phyloP scores from a whole-genome alignment of 345 rosid species.

The Salix viminalis region DNA sequence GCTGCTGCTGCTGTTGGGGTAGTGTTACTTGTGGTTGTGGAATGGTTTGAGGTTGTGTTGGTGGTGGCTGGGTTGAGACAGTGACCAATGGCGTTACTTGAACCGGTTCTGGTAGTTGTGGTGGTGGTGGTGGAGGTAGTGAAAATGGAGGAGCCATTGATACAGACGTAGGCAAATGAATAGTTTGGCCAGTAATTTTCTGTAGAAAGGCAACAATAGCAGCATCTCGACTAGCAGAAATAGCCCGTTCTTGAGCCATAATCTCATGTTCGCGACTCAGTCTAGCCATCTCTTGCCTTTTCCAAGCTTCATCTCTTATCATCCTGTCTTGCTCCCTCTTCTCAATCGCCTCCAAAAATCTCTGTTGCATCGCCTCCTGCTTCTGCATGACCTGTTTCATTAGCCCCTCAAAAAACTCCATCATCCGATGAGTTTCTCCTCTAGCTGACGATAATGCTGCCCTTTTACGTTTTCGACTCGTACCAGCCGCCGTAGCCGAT shows the following conservation, averaged over 20 bases:
- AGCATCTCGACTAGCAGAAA: conserved; percentile 60
- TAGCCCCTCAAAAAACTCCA: conserved; percentile 61
- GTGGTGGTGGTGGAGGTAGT: conserved; percentile 18
- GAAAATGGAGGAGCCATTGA: conserved; percentile 20
- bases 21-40: not conserved
- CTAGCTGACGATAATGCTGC: conserved; percentile 12
- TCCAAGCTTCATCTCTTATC: conserved; percentile 77
- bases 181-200: conserved; percentile 69
- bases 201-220: conserved; percentile 65
- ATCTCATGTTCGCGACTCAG: conserved; percentile 64
- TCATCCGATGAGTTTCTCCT: conserved; percentile 45
- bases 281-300: conserved; percentile 64
- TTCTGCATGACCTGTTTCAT: conserved; percentile 74
- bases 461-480: conserved; percentile 68
- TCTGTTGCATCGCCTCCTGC: conserved; percentile 71
- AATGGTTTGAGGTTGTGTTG: not conserved
- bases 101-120: conserved; percentile 21
- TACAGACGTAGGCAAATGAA: conserved; percentile 49
- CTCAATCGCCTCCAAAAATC: conserved; percentile 73
- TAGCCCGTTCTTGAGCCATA: conserved; percentile 62
- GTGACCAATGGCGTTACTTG: conserved; percentile 16
- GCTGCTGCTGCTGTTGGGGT: conserved; percentile 2
- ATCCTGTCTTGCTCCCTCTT: conserved; percentile 77
- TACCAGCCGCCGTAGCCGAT: conserved; percentile 31
- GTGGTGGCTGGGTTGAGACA: conserved; percentile 12